Conservation (phyloP, 768 basidiomycete genomes). For the Amanita molliuscula region DNA sequence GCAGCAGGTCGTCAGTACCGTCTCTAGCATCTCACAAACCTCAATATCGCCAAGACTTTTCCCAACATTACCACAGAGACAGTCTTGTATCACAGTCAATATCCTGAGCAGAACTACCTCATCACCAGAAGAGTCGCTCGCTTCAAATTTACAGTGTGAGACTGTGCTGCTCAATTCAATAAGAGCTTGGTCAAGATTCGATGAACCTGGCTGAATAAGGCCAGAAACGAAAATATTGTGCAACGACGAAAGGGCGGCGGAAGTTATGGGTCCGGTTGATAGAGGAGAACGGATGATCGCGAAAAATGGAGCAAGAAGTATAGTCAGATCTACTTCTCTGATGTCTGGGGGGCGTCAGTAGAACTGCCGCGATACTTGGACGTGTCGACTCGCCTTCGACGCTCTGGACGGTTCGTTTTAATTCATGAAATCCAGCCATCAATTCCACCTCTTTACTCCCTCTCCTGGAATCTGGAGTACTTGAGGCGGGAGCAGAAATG, state of each 20-base stretch:
- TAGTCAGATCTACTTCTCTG: constrained; percentile 41
- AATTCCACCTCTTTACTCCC: constrained; percentile 70
- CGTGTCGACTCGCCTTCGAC: constrained; percentile 41
- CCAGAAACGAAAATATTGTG: constrained; percentile 81
- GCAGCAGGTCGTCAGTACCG: constrained; percentile 92
- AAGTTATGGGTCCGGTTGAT: constrained; percentile 95
- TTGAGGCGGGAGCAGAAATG: constrained; percentile 39
- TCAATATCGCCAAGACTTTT: constrained; percentile 80
- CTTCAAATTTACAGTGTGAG: constrained; percentile 96
- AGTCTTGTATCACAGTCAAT: constrained; percentile 80
- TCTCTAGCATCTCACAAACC: constrained; percentile 97
- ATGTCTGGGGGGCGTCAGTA: constrained; percentile 38
- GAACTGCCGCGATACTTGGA: not conserved
- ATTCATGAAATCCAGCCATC: constrained; percentile 82
- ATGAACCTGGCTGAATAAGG: constrained; percentile 49
- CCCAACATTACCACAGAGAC: constrained; percentile 63
- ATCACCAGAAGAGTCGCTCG: constrained; percentile 94
- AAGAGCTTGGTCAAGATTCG: constrained; percentile 55
- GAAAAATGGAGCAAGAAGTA: constrained; percentile 80
- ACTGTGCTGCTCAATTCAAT: constrained; percentile 80
- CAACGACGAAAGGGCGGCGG: constrained; percentile 80
- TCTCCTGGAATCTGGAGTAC: constrained; percentile 32
- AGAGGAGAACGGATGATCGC: constrained; percentile 87
- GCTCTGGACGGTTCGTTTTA: constrained; percentile 66
- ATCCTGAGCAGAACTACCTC: constrained; percentile 92